Evolutionary conservation across 129 eudicot species (phyloP), one percentile per base, ranked within the genome.

Genomic region (Apium graveolens): DNA sequence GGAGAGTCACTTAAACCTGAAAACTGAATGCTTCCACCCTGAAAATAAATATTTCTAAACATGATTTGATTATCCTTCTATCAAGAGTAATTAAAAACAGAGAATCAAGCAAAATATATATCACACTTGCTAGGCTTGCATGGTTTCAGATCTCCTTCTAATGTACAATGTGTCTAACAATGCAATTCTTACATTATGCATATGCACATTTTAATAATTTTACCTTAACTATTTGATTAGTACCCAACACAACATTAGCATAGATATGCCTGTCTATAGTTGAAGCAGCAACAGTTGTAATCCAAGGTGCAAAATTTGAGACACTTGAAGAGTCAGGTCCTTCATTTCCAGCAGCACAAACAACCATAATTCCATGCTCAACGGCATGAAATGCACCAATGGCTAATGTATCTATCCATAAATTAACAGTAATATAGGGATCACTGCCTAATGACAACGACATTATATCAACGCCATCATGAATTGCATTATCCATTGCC

Each of bases 311-410:
- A 75, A 79, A 84, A 81, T 95, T 91, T 18, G 81, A 86, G 1
- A 86, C 97, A 0, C 94, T 82, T 39, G 38, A 32, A 17, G 80
- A 16, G 5, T 13, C 3, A 29, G 98, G 97, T 2, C 97, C 98
- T 11, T 82, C 89, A 74, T 95, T 95, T 43, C 98, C 98, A 4
- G 94, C 94, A 5, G 98, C 88, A 79, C 91, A 90, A 17, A 86
- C 91, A 63, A 95, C 94, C 2, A 70, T 82, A 37, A 95, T 87
- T 60, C 98, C 98, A 70, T 88, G 89, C 76, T 88, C 89, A 1
- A 86, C 88, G 17, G 98, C 98, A 76, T 91, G 98, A 75, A 90
- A 95, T 2, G 97, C 87, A 42, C 98, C 98, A 35, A 94, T 85
- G 32, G 98, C 93, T 11, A 94, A 83, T 8, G 96, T 86, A 76